A percentile compares a stretch with the other conserved stretches of the same genome.
Evolutionary conservation across 192 early-diverging fungal species (phyloP).

Genomic region (Pilobolus umbonatus): DNA sequence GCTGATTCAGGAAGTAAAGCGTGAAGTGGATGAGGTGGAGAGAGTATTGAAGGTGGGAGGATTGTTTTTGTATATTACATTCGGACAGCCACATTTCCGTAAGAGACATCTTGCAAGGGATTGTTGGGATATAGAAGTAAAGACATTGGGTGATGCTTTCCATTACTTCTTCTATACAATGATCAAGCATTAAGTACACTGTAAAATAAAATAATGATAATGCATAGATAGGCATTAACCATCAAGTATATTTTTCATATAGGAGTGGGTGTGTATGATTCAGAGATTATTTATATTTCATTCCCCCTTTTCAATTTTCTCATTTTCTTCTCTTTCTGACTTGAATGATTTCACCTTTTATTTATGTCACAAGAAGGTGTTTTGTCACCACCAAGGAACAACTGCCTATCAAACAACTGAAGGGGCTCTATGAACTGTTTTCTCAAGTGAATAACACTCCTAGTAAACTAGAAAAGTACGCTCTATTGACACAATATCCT

Average conservation of each 20-base stretch:
- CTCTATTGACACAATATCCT: slow-evolving; percentile 9
- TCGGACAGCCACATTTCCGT: slow-evolving; percentile 89
- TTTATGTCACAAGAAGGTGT: neutral
- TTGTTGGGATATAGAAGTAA: slow-evolving; percentile 60
- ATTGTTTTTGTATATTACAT: slow-evolving; percentile 84
- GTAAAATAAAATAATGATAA: too few relatives aligned
- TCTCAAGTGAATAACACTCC: slow-evolving; percentile 20
- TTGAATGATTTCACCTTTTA: neutral
- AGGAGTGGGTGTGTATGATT: neutral
- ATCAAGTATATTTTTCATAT: neutral
- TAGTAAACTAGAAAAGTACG: slow-evolving; percentile 18
- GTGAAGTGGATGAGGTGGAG: slow-evolving; percentile 76
- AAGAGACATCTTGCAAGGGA: slow-evolving; percentile 63
- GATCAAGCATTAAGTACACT: slow-evolving; percentile 38
- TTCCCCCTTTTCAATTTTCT: neutral
- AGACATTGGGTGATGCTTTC: slow-evolving; percentile 70
- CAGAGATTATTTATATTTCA: neutral
- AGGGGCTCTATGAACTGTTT: slow-evolving; percentile 7
- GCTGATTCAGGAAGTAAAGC: slow-evolving; percentile 54
- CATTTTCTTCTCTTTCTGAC: neutral
- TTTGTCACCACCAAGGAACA: neutral
- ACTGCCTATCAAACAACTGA: neutral
- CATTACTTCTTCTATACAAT: slow-evolving; percentile 76
- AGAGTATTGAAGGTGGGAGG: slow-evolving; percentile 70
- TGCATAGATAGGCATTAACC: neutral